Percentiles rank a stretch among this genome's conserved stretches.
These are phyloP conservation scores for Akanthomyces uredinophilus DNA, from an alignment of 2,329 filamentous ascomycete species.

Conservation along the genomic window DNA sequence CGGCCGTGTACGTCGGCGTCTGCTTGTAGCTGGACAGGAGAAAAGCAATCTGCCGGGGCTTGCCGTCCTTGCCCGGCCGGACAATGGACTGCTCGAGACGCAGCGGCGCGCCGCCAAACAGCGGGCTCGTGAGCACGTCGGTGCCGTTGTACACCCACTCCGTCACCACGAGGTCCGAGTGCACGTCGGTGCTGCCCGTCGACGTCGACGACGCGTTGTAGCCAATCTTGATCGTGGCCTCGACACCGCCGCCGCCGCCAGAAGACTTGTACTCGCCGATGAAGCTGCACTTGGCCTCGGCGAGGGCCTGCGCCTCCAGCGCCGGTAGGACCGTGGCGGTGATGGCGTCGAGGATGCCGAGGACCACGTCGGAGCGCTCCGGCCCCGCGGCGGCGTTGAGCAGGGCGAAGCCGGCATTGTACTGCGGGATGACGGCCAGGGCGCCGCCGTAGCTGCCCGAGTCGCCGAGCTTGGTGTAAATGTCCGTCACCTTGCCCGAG, in stretches of 20 bases:
- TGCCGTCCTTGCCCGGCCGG: not conserved
- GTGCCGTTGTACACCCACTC: slow-evolving; percentile 18
- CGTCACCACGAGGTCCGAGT: slow-evolving; percentile 9
- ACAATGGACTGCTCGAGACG: slow-evolving; percentile 8
- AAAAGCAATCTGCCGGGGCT: not conserved
- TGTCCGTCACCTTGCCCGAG: slow-evolving; percentile 37
- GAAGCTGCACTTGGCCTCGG: slow-evolving; percentile 16
- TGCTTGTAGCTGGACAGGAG: not conserved
- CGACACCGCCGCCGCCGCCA: not conserved
- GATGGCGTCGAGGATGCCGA: slow-evolving; percentile 14
- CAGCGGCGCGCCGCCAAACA: not conserved
- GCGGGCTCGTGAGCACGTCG: slow-evolving; percentile 7
- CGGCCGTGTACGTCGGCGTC: not conserved
- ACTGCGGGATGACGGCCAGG: slow-evolving; percentile 38
- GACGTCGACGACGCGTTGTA: slow-evolving; percentile 11
- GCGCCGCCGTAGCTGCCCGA: slow-evolving; percentile 28
- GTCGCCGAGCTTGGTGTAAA: slow-evolving; percentile 16
- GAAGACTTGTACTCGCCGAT: slow-evolving; percentile 16
- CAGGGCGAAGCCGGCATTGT: slow-evolving; percentile 36
- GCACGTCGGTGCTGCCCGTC: slow-evolving; percentile 13
- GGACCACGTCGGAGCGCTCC: not conserved
- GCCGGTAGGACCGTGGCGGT: slow-evolving; percentile 13
- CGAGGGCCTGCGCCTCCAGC: slow-evolving; percentile 13
- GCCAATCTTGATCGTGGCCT: slow-evolving; percentile 15
- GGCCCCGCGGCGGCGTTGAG: slow-evolving; percentile 27